These are phyloP conservation scores for Ogataea salicorniae DNA, from an alignment of 805 yeast genomes.

Conservation along the genomic window DNA sequence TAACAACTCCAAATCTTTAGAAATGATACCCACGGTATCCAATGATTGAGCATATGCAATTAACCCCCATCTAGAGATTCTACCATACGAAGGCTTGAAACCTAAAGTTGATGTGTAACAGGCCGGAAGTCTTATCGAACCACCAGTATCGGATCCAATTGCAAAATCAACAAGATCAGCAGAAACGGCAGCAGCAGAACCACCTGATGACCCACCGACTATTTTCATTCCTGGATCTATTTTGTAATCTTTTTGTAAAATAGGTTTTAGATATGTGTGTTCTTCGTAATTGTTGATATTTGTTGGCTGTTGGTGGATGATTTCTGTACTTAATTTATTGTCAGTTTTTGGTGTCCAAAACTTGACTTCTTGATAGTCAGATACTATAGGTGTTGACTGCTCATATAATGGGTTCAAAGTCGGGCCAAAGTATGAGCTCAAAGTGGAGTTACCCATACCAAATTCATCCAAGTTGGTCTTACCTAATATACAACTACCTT, in stretches of 20 bases:
- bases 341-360: slow-evolving; percentile 20
- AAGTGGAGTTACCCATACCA: slow-evolving; percentile 88
- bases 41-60: slow-evolving; percentile 88
- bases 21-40: slow-evolving; percentile 87
- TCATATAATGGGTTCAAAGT: slow-evolving; percentile 45
- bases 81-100: slow-evolving; percentile 90
- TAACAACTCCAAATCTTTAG: slow-evolving; percentile 43
- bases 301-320: slow-evolving; percentile 38
- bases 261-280: slow-evolving; percentile 16
- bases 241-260: slow-evolving; percentile 9
- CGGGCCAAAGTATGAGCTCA: slow-evolving; percentile 52
- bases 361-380: slow-evolving; percentile 18
- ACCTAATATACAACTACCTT: slow-evolving; percentile 58
- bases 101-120: slow-evolving; percentile 81
- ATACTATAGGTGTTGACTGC: slow-evolving; percentile 17
- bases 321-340: slow-evolving; percentile 28
- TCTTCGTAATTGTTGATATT: slow-evolving; percentile 1
- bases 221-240: slow-evolving; percentile 30
- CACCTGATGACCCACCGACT: slow-evolving; percentile 95
- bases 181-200: slow-evolving; percentile 90
- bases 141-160: slow-evolving; percentile 96
- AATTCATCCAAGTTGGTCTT: slow-evolving; percentile 94
- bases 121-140: slow-evolving; percentile 90
- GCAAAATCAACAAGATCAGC: slow-evolving; percentile 65
- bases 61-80: slow-evolving; percentile 89